These are phyloP conservation scores for Psidium guajava DNA, from an alignment of 345 rosid genomes.

Conservation along the genomic window DNA sequence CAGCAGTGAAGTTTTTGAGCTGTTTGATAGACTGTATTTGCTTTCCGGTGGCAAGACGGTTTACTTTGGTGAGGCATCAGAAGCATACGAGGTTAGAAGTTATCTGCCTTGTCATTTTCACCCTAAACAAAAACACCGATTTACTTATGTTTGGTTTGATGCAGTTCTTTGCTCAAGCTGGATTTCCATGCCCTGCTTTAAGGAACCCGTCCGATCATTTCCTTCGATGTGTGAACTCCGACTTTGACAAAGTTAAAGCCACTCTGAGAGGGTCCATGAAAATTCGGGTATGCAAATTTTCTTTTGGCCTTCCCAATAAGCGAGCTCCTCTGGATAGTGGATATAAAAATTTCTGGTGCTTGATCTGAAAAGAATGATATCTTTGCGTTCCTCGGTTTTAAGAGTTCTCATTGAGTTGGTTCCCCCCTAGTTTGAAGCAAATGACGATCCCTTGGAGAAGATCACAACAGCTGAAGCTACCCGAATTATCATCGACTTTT, in stretches of 20 bases:
- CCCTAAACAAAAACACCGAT: background rate
- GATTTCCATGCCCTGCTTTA: constrained; percentile 91
- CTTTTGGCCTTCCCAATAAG: background rate
- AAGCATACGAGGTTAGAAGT: constrained; percentile 72
- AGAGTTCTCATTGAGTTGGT: background rate
- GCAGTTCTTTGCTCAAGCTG: constrained; percentile 97
- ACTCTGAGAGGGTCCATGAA: constrained; percentile 92
- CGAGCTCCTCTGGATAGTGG: background rate
- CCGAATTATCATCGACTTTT: constrained; percentile 41
- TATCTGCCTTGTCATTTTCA: background rate
- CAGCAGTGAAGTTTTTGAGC: constrained; percentile 88
- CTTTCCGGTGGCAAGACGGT: constrained; percentile 94
- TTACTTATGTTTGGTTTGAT: background rate
- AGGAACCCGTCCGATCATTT: constrained; percentile 98
- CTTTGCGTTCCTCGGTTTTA: background rate
- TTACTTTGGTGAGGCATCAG: constrained; percentile 83
- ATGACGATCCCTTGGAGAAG: constrained; percentile 79
- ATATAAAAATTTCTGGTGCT: background rate
- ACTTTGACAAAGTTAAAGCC: constrained; percentile 93
- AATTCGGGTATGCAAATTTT: constrained; percentile 38
- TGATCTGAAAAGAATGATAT: background rate
- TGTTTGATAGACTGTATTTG: constrained; percentile 72
- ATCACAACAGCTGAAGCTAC: constrained; percentile 89
- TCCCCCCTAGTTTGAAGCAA: constrained; percentile 50
- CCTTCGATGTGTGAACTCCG: constrained; percentile 83